A percentile compares a stretch with the other conserved stretches of the same genome.
Evolutionary conservation across 305 asterid species (phyloP).

Genomic region (Andrographis paniculata): DNA sequence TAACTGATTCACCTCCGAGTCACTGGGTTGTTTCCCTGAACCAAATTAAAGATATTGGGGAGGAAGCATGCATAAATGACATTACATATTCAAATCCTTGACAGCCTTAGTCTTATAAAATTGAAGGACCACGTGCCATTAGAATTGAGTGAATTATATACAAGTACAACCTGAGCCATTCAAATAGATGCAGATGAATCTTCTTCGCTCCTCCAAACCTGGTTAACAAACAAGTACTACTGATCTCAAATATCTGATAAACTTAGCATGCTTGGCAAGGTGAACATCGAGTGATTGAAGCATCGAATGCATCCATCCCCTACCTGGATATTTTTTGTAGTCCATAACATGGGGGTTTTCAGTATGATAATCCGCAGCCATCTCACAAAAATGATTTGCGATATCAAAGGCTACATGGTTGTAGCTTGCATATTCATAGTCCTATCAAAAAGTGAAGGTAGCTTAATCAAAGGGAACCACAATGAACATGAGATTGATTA

Average conservation of each 20-base stretch:
- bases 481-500: slow-evolving; percentile 8
- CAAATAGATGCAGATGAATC: slow-evolving; percentile 43
- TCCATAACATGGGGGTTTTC: slow-evolving; percentile 84
- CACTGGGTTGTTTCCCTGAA: slow-evolving; percentile 51
- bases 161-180: slow-evolving; percentile 37
- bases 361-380: slow-evolving; percentile 94
- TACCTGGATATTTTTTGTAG: slow-evolving; percentile 74
- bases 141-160: slow-evolving; percentile 10
- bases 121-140: not conserved
- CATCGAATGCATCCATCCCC: slow-evolving; percentile 14
- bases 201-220: slow-evolving; percentile 58
- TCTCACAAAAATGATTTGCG: slow-evolving; percentile 93
- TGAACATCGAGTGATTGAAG: slow-evolving; percentile 8
- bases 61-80: slow-evolving; percentile 9
- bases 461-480: slow-evolving; percentile 15
- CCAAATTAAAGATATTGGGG: slow-evolving; percentile 16
- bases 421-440: slow-evolving; percentile 88
- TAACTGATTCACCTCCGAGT: slow-evolving; percentile 35
- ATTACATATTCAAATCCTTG: slow-evolving; percentile 1
- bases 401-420: slow-evolving; percentile 76
- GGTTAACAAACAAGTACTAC: slow-evolving; percentile 17
- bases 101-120: not conserved
- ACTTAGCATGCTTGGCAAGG: slow-evolving; percentile 10
- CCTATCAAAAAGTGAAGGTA: slow-evolving; percentile 31
- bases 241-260: slow-evolving; percentile 5